Base-by-base conservation (phyloP, 2,329 filamentous ascomycete genomes). In the Fusarium pilosicola region DNA sequence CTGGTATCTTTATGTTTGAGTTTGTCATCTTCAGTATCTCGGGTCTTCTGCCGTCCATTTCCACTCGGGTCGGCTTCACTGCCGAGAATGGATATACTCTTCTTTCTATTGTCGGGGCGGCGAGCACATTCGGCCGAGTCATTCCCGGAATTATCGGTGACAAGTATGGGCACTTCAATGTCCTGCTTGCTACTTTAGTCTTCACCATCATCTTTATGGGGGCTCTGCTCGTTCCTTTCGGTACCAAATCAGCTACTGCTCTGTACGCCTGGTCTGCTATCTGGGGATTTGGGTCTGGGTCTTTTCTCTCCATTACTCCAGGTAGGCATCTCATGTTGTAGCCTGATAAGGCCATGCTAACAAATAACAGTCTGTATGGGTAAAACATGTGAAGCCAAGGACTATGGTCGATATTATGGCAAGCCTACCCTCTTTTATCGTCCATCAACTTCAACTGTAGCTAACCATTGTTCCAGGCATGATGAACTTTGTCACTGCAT, bases 251-350 rank as follows among this genome's bases (percentile, higher is more conserved):
- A 22, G 77, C 83, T 8, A 78, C 75, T 1, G 84, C 83, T 0
- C 73, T 87, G 6, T 87, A 86, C 61, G 79, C 79, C 1, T 86
- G 86, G 41, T 80, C 83, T 3, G 84, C 83, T 0, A 71, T 87
- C 1, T 88, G 86, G 77, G 86, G 86, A 0, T 85, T 87, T n/a
- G 85, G 84, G 0, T 86, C 84, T 4, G 86, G 86, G 0, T 83
- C 84, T 0, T 87, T 84, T 78, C 77, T 87, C n/a, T 84, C 83
- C 1, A 79, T 86, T 4, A 81, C 82, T 3, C 80, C 79, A 49
- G 78, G 78, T 78, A 20, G 48, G 73, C 34, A 20, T 18, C 15
- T 11, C 71, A 10, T 6, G 2, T 11, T 14, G 5, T 13, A 5
- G 3, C 15, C 15, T 24, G 5, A 22, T 17, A 7, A 24, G 4